These are phyloP conservation scores for Croton laevigatus DNA, from an alignment of 441 rosid genomes.

Conservation along the genomic window DNA sequence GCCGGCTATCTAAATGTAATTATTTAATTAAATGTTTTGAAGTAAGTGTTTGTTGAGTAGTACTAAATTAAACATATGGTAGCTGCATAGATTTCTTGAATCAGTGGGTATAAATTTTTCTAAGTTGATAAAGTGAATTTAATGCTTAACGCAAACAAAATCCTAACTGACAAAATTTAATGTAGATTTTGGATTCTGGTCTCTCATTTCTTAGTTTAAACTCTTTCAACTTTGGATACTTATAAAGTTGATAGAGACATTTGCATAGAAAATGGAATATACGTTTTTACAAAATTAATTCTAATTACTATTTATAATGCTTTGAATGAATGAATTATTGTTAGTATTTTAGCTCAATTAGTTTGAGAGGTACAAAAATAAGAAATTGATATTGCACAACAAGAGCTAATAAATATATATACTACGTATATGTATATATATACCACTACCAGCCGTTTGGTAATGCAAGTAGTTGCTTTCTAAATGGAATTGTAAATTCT, in stretches of 20 bases:
- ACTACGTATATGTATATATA: not conserved
- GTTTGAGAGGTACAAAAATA: not conserved
- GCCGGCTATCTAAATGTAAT: too few species aligned
- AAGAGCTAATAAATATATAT: not conserved
- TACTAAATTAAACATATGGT: not conserved
- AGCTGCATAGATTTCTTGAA: not conserved
- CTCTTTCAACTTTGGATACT: slow-evolving; percentile 9
- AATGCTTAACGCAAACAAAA: not conserved
- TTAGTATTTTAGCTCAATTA: not conserved
- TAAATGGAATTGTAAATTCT: not conserved
- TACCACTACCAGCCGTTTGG: slow-evolving; percentile 25
- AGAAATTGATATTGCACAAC: not conserved
- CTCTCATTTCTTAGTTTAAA: not conserved
- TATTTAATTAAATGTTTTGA: too few species aligned
- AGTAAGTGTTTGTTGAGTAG: not conserved
- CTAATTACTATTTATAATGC: not conserved
- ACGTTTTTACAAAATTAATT: not conserved
- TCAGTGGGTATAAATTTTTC: too few species aligned
- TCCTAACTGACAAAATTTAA: not conserved
- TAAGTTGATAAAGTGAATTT: not conserved
- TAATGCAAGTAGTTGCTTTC: slow-evolving; percentile 14
- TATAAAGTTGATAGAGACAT: not conserved
- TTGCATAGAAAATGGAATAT: not conserved
- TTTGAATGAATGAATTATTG: not conserved
- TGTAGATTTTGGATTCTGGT: not conserved